Evolutionary conservation across 139 green algal species (phyloP).

Genomic region (Chlamydomonas incerta): DNA sequence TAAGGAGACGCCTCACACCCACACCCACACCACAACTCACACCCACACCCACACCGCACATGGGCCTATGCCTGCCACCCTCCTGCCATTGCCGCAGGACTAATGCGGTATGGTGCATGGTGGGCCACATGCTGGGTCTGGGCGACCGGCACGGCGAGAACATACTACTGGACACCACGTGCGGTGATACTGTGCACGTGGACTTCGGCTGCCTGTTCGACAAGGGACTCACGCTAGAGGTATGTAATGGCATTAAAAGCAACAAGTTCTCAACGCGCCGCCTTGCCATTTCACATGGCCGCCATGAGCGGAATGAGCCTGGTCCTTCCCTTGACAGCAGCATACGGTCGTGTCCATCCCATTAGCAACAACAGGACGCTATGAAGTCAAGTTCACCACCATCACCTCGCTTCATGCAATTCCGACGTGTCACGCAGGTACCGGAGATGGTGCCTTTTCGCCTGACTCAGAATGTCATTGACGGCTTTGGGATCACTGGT

Average conservation of each 20-base stretch:
- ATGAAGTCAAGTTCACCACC: too few species aligned
- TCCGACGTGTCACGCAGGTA: slow-evolving; percentile 51
- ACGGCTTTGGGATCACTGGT: slow-evolving; percentile 92
- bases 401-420: neutral
- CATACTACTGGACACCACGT: slow-evolving; percentile 87
- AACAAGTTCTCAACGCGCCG: too few species aligned
- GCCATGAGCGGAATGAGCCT: too few species aligned
- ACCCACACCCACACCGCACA: neutral
- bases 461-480: slow-evolving; percentile 98
- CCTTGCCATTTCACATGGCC: neutral
- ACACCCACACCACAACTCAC: too few species aligned
- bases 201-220: slow-evolving; percentile 99
- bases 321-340: too few species aligned
- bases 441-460: slow-evolving; percentile 97
- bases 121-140: slow-evolving; percentile 83
- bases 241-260: neutral
- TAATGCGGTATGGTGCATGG: slow-evolving; percentile 80
- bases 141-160: slow-evolving; percentile 97
- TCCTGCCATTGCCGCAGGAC: slow-evolving; percentile 54
- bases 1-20: too few species aligned
- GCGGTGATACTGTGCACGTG: slow-evolving; percentile 76
- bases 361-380: too few species aligned
- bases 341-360: too few species aligned
- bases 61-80: neutral
- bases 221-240: slow-evolving; percentile 65